These are phyloP conservation scores for Platismatia glauca DNA, from an alignment of 495 filamentous ascomycete genomes.

Conservation along the genomic window DNA sequence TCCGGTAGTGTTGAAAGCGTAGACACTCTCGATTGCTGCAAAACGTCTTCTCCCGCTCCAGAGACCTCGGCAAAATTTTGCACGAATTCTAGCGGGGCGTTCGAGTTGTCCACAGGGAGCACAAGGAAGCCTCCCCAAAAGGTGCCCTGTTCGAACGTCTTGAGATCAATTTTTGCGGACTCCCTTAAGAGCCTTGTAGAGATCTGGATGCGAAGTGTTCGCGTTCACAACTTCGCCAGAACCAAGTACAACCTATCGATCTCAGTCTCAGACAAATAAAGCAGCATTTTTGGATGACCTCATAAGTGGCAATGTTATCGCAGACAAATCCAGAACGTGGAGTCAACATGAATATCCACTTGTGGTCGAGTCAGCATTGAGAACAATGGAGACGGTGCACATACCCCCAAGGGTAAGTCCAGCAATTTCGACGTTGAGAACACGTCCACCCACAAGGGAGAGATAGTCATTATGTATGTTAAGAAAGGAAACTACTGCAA, in stretches of 20 bases:
- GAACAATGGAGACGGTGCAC: background rate
- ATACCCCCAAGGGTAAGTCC: slow-evolving; percentile 34
- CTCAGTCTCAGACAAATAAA: background rate
- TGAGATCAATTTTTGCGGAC: slow-evolving; percentile 27
- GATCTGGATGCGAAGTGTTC: slow-evolving; percentile 28
- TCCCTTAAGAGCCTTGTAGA: slow-evolving; percentile 38
- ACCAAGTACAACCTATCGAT: slow-evolving; percentile 32
- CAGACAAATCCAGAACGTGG: slow-evolving; percentile 21
- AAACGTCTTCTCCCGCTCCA: background rate
- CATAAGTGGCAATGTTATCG: slow-evolving; percentile 20
- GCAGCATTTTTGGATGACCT: slow-evolving; percentile 8
- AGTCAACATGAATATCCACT: slow-evolving; percentile 26
- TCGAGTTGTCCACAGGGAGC: background rate
- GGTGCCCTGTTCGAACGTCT: slow-evolving; percentile 20
- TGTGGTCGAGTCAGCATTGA: background rate
- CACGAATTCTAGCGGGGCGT: background rate
- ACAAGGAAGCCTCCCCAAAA: slow-evolving; percentile 19
- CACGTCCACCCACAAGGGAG: slow-evolving; percentile 33
- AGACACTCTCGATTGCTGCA: slow-evolving; percentile 9
- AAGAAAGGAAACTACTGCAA: no score
- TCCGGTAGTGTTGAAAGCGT: slow-evolving; percentile 1
- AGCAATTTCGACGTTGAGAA: slow-evolving; percentile 33
- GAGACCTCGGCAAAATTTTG: background rate
- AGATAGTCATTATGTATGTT: no score
- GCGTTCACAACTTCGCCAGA: slow-evolving; percentile 29